Evolutionary conservation across 2,329 filamentous ascomycete genomes (phyloP), one percentile per base, ranked within the genome.

Genomic region (Alternaria metachromatica): DNA sequence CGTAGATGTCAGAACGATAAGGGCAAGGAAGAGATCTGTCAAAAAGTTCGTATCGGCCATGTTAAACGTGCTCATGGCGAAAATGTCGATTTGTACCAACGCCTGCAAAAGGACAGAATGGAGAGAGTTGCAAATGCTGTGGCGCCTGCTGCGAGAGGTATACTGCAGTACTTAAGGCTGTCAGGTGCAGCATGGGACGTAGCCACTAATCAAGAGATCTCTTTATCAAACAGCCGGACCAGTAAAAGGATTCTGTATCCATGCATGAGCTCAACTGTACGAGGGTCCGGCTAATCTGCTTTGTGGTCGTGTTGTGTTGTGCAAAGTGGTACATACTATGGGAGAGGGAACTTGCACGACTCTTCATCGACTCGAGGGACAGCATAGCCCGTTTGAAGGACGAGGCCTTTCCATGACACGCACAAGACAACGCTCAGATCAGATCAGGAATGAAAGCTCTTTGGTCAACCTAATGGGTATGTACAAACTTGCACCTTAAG

Each of bases 1-100:
- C 0, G 53, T 55, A 44, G 65, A 65, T 6, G 58, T 63, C 7
- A 73, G 45, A 11, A 69, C 51, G n/a, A 68, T 62, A 2, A 73
- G 62, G 10, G 65, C 59, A 13, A 69, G 49, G 54, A 72, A 66
- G 3, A 73, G 60, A 5, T 69, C 57, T 0, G 54, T 30, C 0
- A 50, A 53, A 4, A 51, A 37, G 33, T 51, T 48, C 15, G 37
- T 49, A 3, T 23, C 53, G 18, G 51, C 15, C 62, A 67, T 67
- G 13, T 48, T 41, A 3, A 41, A 18, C n/a, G n/a, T 18, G 11
- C 55, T 21, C 50, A 23, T 30, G 28, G 26, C 2, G 9, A 48
- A 6, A 13, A 15, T 49, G 26, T 41, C 26, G 9, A 30, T 37
- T 50, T 13, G 41, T 12, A n/a, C n/a, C 25, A 21, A 33, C 26